Percentiles rank a stretch among this genome's conserved stretches.
Conservation (phyloP, 1,139 yeast genomes). For the Kodamaea alishanica region DNA sequence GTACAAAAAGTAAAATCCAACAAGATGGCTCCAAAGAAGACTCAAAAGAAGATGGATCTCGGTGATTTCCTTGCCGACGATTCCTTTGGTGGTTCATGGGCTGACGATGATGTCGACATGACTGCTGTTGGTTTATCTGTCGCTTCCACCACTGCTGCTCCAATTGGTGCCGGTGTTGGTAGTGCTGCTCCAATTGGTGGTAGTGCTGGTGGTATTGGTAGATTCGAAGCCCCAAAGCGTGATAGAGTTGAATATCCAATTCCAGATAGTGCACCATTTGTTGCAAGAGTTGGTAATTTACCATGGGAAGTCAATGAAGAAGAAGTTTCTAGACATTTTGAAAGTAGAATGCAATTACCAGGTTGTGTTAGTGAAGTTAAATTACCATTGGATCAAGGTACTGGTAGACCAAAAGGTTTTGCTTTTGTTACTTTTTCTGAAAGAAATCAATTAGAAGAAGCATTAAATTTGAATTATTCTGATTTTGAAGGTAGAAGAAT, state of each 20-base stretch:
- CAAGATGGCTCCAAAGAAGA: conserved; percentile 39
- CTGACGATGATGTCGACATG: conserved; percentile 29
- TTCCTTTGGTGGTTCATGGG: conserved; percentile 37
- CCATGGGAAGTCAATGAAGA: conserved; percentile 79
- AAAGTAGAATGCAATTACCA: conserved; percentile 50
- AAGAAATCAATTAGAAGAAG: conserved; percentile 64
- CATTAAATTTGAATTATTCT: conserved; percentile 60
- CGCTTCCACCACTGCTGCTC: conserved; percentile 26
- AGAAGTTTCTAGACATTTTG: conserved; percentile 63
- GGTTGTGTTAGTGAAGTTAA: conserved; percentile 56
- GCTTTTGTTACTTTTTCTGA: conserved; percentile 80
- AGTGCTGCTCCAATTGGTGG: conserved; percentile 13
- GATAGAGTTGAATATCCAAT: conserved; percentile 73
- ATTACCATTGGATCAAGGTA: conserved; percentile 65
- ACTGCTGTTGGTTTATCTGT: conserved; percentile 23
- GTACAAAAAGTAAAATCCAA: not conserved
- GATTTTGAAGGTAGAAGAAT: conserved; percentile 73
- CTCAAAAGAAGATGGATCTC: conserved; percentile 47
- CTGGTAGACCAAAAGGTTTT: conserved; percentile 72
- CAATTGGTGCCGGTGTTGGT: conserved; percentile 16
- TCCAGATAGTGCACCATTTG: conserved; percentile 89
- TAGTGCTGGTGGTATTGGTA: conserved; percentile 5
- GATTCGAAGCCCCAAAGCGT: conserved; percentile 8
- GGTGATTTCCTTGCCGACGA: conserved; percentile 50
- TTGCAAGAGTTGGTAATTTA: conserved; percentile 81